Conservation (phyloP, 208 protist species). For the Naegleria fowleri region DNA sequence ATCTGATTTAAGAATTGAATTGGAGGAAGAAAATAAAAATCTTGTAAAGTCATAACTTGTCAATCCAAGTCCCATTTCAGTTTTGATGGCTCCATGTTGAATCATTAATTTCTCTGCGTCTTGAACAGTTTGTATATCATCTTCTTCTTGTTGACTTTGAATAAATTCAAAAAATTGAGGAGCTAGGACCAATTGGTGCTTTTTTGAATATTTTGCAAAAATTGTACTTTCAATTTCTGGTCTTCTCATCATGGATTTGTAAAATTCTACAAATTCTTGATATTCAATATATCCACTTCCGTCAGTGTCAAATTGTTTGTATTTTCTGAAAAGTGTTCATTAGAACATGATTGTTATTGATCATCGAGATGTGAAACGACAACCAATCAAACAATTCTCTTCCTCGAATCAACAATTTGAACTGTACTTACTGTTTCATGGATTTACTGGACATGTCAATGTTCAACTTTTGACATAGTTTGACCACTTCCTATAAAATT, state of each 20-base stretch:
- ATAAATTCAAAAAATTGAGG: conserved; percentile 41
- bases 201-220: conserved; percentile 27
- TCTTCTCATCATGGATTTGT: neutral
- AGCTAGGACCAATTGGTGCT: neutral
- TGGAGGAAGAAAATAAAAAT: conserved; percentile 17
- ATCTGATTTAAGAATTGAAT: conserved; percentile 20
- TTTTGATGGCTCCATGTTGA: neutral
- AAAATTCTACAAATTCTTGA: conserved; percentile 29
- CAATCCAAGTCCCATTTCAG: conserved; percentile 12
- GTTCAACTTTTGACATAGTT: neutral
- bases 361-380: too few species aligned
- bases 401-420: too few species aligned
- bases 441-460: neutral
- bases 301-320: conserved; percentile 23
- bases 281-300: conserved; percentile 17
- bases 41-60: conserved; percentile 12
- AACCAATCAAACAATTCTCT: too few species aligned
- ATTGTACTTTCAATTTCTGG: neutral
- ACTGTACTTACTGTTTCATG: neutral
- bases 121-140: neutral
- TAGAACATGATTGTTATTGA: too few species aligned
- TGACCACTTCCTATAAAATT: neutral
- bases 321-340: neutral
- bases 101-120: neutral
- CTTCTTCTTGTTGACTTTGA: conserved; percentile 34